Percentiles rank a stretch among this genome's conserved stretches.
Evolutionary conservation across 345 rosid genomes (phyloP).

Genomic region (Populus pruinosa): DNA sequence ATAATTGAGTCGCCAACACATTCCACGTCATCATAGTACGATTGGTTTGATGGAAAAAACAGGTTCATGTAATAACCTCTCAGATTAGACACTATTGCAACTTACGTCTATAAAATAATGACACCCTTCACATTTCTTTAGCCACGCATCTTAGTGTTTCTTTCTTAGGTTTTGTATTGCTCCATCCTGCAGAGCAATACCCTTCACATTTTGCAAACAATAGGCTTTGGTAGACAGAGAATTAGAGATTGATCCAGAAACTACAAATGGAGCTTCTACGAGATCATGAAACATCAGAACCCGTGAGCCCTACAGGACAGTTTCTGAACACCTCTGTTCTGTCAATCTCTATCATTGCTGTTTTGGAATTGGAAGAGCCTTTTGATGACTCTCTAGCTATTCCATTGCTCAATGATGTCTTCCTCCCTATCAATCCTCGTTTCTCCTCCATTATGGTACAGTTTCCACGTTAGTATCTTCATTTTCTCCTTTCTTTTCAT

Average conservation of each 20-base stretch:
- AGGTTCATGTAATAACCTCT: too few relatives aligned
- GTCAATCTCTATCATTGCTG: constrained; percentile 22
- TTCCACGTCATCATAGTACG: neutral
- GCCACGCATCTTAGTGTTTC: neutral
- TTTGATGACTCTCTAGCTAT: constrained; percentile 17
- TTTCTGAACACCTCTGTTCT: constrained; percentile 32
- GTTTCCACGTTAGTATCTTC: neutral
- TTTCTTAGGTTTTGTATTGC: neutral
- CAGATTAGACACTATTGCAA: neutral
- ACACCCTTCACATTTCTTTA: neutral
- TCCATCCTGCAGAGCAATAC: neutral
- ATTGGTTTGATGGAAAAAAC: neutral
- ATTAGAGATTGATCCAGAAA: neutral
- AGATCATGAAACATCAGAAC: constrained; percentile 12
- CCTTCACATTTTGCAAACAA: neutral
- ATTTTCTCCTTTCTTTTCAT: neutral
- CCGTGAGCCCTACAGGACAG: constrained; percentile 36
- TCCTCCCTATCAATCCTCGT: constrained; percentile 37
- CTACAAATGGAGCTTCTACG: constrained; percentile 21
- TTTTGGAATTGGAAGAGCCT: constrained; percentile 27
- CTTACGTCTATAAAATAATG: neutral
- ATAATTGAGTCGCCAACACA: too few relatives aligned
- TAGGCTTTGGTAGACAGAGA: neutral
- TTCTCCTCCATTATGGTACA: constrained; percentile 45
- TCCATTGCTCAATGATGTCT: constrained; percentile 23